Evolutionary conservation across 495 filamentous ascomycete genomes (phyloP), one percentile per base, ranked within the genome.

Genomic region (Trichoderma erinaceum): DNA sequence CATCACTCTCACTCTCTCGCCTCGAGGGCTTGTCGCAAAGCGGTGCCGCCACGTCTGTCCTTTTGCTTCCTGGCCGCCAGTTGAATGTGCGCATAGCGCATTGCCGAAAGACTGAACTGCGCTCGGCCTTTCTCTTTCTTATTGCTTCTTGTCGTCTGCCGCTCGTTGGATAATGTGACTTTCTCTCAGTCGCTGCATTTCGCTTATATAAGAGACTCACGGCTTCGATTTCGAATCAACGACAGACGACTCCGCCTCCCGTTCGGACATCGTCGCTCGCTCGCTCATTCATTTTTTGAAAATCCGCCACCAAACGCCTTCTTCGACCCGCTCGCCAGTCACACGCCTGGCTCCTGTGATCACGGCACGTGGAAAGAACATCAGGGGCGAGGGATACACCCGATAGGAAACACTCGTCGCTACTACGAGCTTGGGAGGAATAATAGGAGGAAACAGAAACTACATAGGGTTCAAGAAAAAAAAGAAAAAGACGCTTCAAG

Each of bases 251-350:
- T 56, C 50, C n/a, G 21, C n/a, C 16, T 25, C 50, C 21, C n/a
- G 11, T 29, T 56, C 50, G 50, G 50, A n/a, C 27, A 32, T 52
- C 48, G n/a, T 61, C 23, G 23, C 13, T 61, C 56, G 56, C 23
- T 61, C 56, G 25, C 29, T 29, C 29, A 29, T 29, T 29, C 1
- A 4, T 61, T 25, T 61, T 10, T 27, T 16, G 27, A 23, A 6
- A 61, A 25, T 16, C 56, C 56, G 56, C 56, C 27, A 32, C 27
- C 27, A 23, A 21, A 61, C 56, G 56, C 56, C 27, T 61, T 52
- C 56, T 32, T 61, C 56, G 56, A 29, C 56, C 56, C 25, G 56
- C 56, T 16, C 4, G 27, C 56, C 56, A 61, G 56, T 25, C 56
- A 61, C 56, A 23, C 25, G 23, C 27, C 27, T 61, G 16, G 56